Base-by-base conservation (phyloP, 371 early-diverging fungal species). In the Smittium mucronatum region DNA sequence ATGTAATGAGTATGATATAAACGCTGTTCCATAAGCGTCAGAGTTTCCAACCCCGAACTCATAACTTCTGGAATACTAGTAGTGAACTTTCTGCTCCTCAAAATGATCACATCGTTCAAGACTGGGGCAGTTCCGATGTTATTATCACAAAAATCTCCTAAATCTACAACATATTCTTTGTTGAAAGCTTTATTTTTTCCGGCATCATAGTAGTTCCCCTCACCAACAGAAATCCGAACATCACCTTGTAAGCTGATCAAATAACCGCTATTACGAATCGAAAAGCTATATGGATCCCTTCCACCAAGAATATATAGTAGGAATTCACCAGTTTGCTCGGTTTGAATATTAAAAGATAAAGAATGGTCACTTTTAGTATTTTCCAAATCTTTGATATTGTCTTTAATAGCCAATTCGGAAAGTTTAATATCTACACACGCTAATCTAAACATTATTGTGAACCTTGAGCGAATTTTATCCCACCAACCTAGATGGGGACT, bases 221-320 rank as follows among this genome's bases (percentile, higher is more conserved):
- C 81, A 68, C 77, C 77, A 29, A 80, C 35, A 64, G 75, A 76
- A 34, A 80, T 58, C 28, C 81, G 72, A 35, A 80, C 79, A 2
- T 73, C 81, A 33, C 81, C 81, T 32, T 80, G 78, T 75, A 76
- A 81, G 28, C 76, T 81, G 31, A 81, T 74, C 65, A 80, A 67
- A 47, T 78, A 77, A 30, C 81, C 80, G 5, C 76, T 75, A 0
- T 78, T 72, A 59, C 74, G 69, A 34, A 72, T 72, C 0, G 70
- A 70, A 5, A 77, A 72, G 34, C 74, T 74, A 61, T 80, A 79
- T 33, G 81, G 81, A 34, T 80, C 75, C 2, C 81, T 73, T 32
- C 78, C 76, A 35, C 78, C 78, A 11, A 76, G 72, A n/a, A 75
- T 72, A 57, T 78, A 34, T 31, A 80, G 77, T 64, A 77, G 75